Percentiles rank a stretch among this genome's conserved stretches.
These are phyloP conservation scores for Bacidia gigantensis DNA, from an alignment of 495 filamentous ascomycete genomes.

Conservation along the genomic window DNA sequence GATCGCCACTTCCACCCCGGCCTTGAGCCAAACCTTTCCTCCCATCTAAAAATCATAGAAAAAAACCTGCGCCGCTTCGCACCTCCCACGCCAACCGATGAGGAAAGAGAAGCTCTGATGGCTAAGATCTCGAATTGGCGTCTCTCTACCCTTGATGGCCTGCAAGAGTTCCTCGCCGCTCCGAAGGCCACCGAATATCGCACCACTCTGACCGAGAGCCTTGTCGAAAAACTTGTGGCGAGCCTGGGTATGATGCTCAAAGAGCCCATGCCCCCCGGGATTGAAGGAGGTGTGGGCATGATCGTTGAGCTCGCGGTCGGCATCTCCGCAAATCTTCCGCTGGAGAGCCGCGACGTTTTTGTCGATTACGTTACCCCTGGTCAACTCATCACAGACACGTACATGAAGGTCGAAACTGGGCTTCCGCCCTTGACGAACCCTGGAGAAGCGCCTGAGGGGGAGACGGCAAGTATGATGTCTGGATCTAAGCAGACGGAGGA, in stretches of 20 bases:
- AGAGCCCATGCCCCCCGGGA: conserved; percentile 59
- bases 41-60: conserved; percentile 74
- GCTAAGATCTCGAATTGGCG: conserved; percentile 88
- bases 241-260: conserved; percentile 55
- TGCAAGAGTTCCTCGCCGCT: conserved; percentile 55
- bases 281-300: conserved; percentile 72
- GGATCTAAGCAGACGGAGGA: conserved; percentile 14
- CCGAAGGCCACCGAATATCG: conserved; percentile 49
- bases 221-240: conserved; percentile 57
- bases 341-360: conserved; percentile 82
- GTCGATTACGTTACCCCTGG: conserved; percentile 76
- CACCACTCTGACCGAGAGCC: conserved; percentile 47
- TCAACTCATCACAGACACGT: conserved; percentile 42
- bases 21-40: conserved; percentile 59
- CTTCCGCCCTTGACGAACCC: conserved; percentile 56
- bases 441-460: conserved; percentile 31
- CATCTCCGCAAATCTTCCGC: conserved; percentile 71
- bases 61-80: conserved; percentile 67
- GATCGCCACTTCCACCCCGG: conserved; percentile 84
- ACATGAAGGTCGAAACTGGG: conserved; percentile 75
- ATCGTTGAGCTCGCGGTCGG: conserved; percentile 86
- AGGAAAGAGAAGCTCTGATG: conserved; percentile 80
- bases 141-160: conserved; percentile 83
- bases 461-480: conserved; percentile 29
- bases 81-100: conserved; percentile 57